phyloP scores from a whole-genome alignment of 345 rosid species.

The Populus alba region DNA sequence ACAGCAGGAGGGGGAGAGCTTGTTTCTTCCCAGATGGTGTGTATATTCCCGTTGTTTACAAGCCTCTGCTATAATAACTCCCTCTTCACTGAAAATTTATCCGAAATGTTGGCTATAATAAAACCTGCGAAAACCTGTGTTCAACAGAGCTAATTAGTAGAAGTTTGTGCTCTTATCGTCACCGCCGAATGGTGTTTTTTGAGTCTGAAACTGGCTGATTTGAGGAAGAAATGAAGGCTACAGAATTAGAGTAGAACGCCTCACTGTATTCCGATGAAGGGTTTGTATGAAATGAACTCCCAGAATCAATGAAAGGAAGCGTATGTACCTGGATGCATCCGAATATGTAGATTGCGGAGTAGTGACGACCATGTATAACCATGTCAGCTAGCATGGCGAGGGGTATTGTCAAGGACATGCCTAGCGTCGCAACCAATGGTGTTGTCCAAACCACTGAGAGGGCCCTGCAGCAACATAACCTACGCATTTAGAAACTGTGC shows the following conservation, averaged over 20 bases:
- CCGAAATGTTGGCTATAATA: conserved; percentile 44
- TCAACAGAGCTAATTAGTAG: conserved; percentile 1
- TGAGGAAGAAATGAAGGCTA: neutral
- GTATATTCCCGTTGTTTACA: neutral
- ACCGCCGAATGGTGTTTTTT: neutral
- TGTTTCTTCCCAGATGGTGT: neutral
- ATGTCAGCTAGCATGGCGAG: conserved; percentile 86
- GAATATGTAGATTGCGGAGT: conserved; percentile 60
- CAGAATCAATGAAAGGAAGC: neutral
- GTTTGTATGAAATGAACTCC: neutral
- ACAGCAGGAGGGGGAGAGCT: neutral
- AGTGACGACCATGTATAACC: conserved; percentile 67
- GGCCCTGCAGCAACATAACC: conserved; percentile 50
- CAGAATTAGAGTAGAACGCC: neutral
- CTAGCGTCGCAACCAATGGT: conserved; percentile 72
- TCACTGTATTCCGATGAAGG: neutral
- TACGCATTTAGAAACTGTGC: neutral
- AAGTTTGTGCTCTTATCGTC: neutral
- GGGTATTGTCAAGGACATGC: conserved; percentile 82
- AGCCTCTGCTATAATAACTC: conserved; percentile 18
- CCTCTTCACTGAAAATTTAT: conserved; percentile 27
- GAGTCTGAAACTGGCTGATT: neutral
- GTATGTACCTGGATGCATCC: conserved; percentile 70
- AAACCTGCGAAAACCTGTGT: conserved; percentile 66
- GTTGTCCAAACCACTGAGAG: conserved; percentile 86